These are phyloP conservation scores for Papiliotrema fonsecae DNA, from an alignment of 1,284 basidiomycete genomes.

Conservation along the genomic window DNA sequence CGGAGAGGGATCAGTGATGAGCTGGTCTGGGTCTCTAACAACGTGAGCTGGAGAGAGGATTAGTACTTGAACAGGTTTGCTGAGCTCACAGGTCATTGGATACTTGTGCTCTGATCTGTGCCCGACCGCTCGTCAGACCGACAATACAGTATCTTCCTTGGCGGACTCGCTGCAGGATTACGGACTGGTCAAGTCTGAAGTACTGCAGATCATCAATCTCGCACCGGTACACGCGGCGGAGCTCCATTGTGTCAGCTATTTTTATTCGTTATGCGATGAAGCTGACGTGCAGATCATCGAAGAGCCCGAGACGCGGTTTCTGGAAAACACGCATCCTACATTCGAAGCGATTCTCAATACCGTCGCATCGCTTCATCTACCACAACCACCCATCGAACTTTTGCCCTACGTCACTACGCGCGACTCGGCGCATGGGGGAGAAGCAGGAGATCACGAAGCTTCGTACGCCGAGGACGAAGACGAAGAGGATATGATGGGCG, in stretches of 20 bases:
- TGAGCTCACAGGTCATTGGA: conserved; percentile 61
- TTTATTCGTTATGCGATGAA: background rate
- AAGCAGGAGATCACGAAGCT: background rate
- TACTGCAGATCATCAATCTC: conserved; percentile 83
- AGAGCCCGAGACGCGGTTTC: conserved; percentile 75
- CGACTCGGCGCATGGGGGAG: too few species aligned
- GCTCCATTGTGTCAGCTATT: conserved; percentile 72
- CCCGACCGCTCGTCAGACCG: conserved; percentile 63
- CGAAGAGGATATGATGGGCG: conserved; percentile 23
- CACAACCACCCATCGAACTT: conserved; percentile 16
- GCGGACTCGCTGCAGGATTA: conserved; percentile 63
- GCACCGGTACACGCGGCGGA: conserved; percentile 76
- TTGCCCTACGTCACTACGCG: too few species aligned
- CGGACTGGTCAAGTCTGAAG: conserved; percentile 81
- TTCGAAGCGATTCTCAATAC: conserved; percentile 55
- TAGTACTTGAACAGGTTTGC: background rate
- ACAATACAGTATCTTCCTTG: conserved; percentile 61
- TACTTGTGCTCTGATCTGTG: conserved; percentile 56
- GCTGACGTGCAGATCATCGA: conserved; percentile 66
- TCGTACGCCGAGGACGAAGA: conserved; percentile 11
- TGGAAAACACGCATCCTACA: conserved; percentile 51
- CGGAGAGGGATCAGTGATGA: conserved; percentile 62
- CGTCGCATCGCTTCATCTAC: conserved; percentile 2
- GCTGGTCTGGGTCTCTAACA: conserved; percentile 78
- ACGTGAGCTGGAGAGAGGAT: conserved; percentile 55